phyloP scores from a whole-genome alignment of 768 basidiomycete genomes.

The Jaapia argillacea region DNA sequence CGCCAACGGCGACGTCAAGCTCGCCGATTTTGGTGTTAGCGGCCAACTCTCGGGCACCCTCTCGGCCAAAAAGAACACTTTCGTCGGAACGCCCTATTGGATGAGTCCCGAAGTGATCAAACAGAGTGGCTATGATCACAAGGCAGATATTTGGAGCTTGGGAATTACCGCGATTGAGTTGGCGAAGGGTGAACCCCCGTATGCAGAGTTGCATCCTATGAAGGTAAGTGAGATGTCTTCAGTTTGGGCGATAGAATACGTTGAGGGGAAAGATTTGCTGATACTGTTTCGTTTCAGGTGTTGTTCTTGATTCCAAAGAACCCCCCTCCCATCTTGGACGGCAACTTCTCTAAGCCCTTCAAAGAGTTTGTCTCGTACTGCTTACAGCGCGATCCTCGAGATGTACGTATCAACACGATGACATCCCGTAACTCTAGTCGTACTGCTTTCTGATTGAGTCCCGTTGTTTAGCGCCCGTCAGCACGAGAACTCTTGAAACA shows the following conservation, averaged over 20 bases:
- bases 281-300: constrained; percentile 54
- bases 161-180: constrained; percentile 97
- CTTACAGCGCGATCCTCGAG: constrained; percentile 87
- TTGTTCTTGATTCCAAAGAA: constrained; percentile 98
- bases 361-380: constrained; percentile 91
- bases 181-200: constrained; percentile 96
- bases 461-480: constrained; percentile 61
- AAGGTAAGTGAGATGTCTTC: constrained; percentile 50
- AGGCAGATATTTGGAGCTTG: constrained; percentile 98
- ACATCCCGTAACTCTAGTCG: not conserved
- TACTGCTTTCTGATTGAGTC: too few species aligned
- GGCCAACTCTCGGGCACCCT: constrained; percentile 92
- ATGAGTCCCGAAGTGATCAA: constrained; percentile 99
- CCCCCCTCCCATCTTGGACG: constrained; percentile 84
- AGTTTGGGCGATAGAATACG: too few species aligned
- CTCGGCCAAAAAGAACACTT: constrained; percentile 95
- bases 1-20: constrained; percentile 89
- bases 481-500: constrained; percentile 95
- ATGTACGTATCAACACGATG: constrained; percentile 54
- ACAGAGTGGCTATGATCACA: constrained; percentile 98
- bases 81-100: constrained; percentile 98
- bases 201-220: constrained; percentile 98
- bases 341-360: constrained; percentile 87
- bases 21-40: constrained; percentile 98
- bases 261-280: too few species aligned